Conservation (phyloP, 2,329 filamentous ascomycete genomes). For the Trichophyton benhamiae region DNA sequence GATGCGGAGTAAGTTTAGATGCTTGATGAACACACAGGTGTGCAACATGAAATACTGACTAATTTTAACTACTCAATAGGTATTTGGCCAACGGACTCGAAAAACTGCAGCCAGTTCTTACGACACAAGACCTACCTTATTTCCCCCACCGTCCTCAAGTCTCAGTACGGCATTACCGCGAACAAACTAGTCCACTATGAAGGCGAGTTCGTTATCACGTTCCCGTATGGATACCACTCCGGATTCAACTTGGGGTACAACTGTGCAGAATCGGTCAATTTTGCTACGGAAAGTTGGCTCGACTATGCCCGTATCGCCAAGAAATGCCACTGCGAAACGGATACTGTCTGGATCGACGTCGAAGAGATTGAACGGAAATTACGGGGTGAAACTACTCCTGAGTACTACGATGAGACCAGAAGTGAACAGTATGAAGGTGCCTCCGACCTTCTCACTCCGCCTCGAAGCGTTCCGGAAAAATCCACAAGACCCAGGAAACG, state of each 20-base stretch:
- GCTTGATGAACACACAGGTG: background rate
- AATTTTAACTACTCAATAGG: conserved; percentile 18
- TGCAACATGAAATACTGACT: background rate
- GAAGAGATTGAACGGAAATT: conserved; percentile 90
- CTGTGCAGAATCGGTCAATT: conserved; percentile 97
- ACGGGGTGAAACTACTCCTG: conserved; percentile 60
- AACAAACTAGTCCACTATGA: conserved; percentile 93
- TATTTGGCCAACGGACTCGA: conserved; percentile 88
- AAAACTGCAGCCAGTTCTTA: conserved; percentile 89
- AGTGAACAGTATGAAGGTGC: conserved; percentile 53
- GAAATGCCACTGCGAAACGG: conserved; percentile 90
- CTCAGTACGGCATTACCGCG: conserved; percentile 86
- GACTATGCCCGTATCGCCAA: conserved; percentile 92
- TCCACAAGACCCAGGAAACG: conserved; percentile 56
- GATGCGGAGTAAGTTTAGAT: conserved; percentile 57
- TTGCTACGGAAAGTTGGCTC: conserved; percentile 88
- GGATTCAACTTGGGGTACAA: conserved; percentile 98
- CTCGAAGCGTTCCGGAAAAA: conserved; percentile 59
- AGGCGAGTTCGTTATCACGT: conserved; percentile 96
- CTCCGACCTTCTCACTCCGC: conserved; percentile 66
- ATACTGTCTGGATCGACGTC: conserved; percentile 97
- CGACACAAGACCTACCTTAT: conserved; percentile 97
- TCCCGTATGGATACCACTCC: conserved; percentile 96
- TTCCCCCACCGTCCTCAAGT: conserved; percentile 74
- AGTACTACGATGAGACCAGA: conserved; percentile 37